Conservation (phyloP, 805 yeast species). For the Pichia deserticola region DNA sequence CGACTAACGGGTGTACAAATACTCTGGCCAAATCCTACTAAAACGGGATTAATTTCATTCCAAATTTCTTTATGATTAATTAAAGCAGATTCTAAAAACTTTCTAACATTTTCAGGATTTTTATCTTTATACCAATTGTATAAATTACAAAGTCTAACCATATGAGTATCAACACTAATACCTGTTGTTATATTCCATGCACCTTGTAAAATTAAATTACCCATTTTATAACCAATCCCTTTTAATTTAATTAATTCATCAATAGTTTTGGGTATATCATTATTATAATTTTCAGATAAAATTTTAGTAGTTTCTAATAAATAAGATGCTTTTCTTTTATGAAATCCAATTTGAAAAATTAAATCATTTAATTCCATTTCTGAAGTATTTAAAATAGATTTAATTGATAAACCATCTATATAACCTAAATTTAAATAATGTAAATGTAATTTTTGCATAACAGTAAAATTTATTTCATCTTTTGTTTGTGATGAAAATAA, state of each 20-base stretch:
- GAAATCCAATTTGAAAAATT: slow-evolving; percentile 83
- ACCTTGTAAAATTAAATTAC: slow-evolving; percentile 66
- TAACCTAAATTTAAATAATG: slow-evolving; percentile 34
- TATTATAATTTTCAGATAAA: slow-evolving; percentile 40
- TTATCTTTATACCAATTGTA: slow-evolving; percentile 65
- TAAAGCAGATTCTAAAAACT: slow-evolving; percentile 64
- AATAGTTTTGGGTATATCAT: slow-evolving; percentile 68
- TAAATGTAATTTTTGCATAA: slow-evolving; percentile 55
- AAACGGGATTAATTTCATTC: slow-evolving; percentile 76
- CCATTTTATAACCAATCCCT: slow-evolving; percentile 97
- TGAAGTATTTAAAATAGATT: slow-evolving; percentile 41
- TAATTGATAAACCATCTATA: slow-evolving; percentile 47
- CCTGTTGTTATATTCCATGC: slow-evolving; percentile 78
- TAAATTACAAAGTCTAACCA: slow-evolving; percentile 70
- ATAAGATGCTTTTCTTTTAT: slow-evolving; percentile 66
- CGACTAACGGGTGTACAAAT: slow-evolving; percentile 67
- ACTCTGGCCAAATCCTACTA: slow-evolving; percentile 93
- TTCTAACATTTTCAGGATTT: slow-evolving; percentile 72
- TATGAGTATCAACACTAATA: slow-evolving; percentile 92
- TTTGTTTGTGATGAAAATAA: slow-evolving; percentile 91
- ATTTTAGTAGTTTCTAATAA: slow-evolving; percentile 56
- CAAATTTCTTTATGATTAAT: slow-evolving; percentile 54
- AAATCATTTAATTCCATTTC: slow-evolving; percentile 54
- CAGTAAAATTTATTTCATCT: slow-evolving; percentile 75
- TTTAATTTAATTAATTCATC: slow-evolving; percentile 64